phyloP scores from a whole-genome alignment of 1,284 basidiomycete genomes.

The Ceratorhiza oryzae-sativae region DNA sequence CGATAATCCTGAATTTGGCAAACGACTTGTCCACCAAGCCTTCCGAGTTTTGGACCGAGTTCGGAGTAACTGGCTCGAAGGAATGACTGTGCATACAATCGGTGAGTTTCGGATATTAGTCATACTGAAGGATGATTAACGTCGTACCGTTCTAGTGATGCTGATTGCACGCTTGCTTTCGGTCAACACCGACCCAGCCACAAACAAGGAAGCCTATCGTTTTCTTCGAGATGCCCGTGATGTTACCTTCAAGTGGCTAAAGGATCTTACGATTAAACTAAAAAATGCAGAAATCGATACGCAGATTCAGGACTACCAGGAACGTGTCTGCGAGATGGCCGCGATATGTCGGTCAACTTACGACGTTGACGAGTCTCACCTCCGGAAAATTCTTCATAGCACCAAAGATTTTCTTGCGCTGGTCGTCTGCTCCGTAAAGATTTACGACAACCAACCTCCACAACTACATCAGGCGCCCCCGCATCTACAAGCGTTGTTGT shows the following conservation, averaged over 20 bases:
- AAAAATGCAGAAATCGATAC: slow-evolving; percentile 44
- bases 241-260: slow-evolving; percentile 53
- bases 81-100: slow-evolving; percentile 51
- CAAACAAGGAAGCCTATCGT: slow-evolving; percentile 40
- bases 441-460: slow-evolving; percentile 50
- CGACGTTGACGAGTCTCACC: slow-evolving; percentile 48
- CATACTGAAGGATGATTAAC: neutral
- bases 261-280: slow-evolving; percentile 47
- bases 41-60: slow-evolving; percentile 48
- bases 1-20: slow-evolving; percentile 49
- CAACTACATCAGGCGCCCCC: neutral
- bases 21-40: slow-evolving; percentile 51
- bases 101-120: neutral
- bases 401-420: slow-evolving; percentile 47
- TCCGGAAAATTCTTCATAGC: slow-evolving; percentile 24
- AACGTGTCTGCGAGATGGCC: slow-evolving; percentile 51
- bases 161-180: slow-evolving; percentile 52
- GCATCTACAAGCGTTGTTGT: slow-evolving; percentile 2
- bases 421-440: slow-evolving; percentile 51
- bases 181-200: slow-evolving; percentile 41
- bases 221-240: slow-evolving; percentile 50
- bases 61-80: slow-evolving; percentile 56
- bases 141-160: slow-evolving; percentile 44
- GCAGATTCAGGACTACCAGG: slow-evolving; percentile 45
- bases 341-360: slow-evolving; percentile 55